Percentiles rank a stretch among this genome's conserved stretches.
Conservation (phyloP, 805 yeast species). For the Candida silvatica region DNA sequence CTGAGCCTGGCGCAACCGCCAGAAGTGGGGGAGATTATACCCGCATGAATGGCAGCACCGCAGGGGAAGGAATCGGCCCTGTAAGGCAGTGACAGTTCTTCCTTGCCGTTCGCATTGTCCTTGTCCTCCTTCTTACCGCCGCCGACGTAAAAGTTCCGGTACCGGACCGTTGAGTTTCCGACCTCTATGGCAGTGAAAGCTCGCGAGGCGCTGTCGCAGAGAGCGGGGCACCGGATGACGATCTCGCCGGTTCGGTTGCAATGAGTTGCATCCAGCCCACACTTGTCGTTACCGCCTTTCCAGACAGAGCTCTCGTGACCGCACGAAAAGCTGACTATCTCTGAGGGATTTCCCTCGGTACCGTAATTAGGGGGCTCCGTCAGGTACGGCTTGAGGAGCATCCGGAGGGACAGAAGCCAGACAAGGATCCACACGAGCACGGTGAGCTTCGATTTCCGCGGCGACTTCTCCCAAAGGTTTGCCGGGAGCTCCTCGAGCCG, state of each 20-base stretch:
- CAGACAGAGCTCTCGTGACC: conserved; percentile 42
- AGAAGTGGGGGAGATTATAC: conserved; percentile 27
- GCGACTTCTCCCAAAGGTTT: conserved; percentile 23
- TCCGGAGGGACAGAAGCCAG: conserved; percentile 36
- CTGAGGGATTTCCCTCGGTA: conserved; percentile 7
- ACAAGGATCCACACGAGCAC: conserved; percentile 32
- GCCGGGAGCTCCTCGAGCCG: conserved; percentile 37
- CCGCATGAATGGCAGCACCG: conserved; percentile 85
- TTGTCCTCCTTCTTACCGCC: conserved; percentile 41
- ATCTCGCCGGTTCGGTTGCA: conserved; percentile 40
- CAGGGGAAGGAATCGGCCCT: conserved; percentile 87
- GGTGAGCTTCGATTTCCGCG: conserved; percentile 19
- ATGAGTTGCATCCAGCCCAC: conserved; percentile 63
- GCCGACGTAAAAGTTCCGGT: conserved; percentile 68
- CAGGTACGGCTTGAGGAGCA: conserved; percentile 36
- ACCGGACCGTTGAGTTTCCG: conserved; percentile 60
- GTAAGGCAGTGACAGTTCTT: conserved; percentile 43
- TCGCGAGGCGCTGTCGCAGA: conserved; percentile 74
- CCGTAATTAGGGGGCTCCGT: conserved; percentile 30
- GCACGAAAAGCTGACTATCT: conserved; percentile 41
- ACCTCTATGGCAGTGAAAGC: conserved; percentile 68
- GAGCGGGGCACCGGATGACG: conserved; percentile 74
- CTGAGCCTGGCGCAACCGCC: conserved; percentile 59
- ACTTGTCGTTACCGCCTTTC: conserved; percentile 66
- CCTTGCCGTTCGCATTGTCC: conserved; percentile 1